phyloP scores from a whole-genome alignment of 208 protist species.

The Acanthamoeba royreba region DNA sequence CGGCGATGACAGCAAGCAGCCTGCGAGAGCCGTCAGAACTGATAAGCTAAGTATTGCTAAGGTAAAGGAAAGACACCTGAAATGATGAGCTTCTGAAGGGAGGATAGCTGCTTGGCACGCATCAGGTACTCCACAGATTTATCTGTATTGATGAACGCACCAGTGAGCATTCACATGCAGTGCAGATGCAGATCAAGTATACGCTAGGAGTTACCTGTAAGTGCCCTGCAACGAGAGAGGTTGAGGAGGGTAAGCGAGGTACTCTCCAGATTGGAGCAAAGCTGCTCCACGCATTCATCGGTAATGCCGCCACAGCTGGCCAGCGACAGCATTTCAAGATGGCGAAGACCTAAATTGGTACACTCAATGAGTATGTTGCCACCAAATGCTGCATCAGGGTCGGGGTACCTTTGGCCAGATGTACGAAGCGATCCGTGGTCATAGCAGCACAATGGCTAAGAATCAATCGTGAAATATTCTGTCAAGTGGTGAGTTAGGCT shows the following conservation, averaged over 20 bases:
- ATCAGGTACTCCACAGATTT: neutral
- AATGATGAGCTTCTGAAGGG: neutral
- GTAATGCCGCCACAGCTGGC: neutral
- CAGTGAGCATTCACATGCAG: too few species aligned
- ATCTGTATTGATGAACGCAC: neutral
- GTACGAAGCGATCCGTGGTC: neutral
- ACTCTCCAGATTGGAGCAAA: neutral
- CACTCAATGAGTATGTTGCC: neutral
- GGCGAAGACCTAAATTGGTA: neutral
- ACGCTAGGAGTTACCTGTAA: neutral
- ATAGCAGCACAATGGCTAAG: neutral
- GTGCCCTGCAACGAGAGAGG: neutral
- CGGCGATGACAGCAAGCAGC: slow-evolving; percentile 23
- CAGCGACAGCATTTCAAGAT: neutral
- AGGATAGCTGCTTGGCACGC: neutral
- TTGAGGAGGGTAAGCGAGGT: neutral
- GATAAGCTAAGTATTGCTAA: too few species aligned
- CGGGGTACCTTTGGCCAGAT: neutral
- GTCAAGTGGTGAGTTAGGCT: too few species aligned
- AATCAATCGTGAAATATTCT: neutral
- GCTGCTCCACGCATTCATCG: neutral
- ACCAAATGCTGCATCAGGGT: too few species aligned
- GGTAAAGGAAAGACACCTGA: neutral
- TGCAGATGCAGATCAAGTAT: too few species aligned
- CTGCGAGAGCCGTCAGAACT: too few species aligned